These are phyloP conservation scores for Trichophyton schoenleinii DNA, from an alignment of 2,329 filamentous ascomycete species.

Conservation along the genomic window DNA sequence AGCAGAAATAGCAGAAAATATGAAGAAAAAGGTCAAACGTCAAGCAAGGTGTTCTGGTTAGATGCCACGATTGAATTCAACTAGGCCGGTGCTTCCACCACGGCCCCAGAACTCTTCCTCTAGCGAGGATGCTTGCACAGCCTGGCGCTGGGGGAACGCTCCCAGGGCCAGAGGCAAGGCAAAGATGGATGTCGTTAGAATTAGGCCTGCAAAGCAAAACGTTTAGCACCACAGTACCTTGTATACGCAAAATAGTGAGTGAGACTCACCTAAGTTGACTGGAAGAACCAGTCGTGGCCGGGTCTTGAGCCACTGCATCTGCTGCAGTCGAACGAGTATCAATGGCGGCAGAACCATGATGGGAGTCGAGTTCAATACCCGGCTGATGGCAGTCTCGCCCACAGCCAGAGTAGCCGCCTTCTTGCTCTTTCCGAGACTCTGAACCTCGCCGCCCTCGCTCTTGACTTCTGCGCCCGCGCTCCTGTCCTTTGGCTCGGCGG, in stretches of 20 bases:
- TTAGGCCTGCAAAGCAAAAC: slow-evolving; percentile 41
- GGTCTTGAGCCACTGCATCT: slow-evolving; percentile 65
- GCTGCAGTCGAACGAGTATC: slow-evolving; percentile 71
- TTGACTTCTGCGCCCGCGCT: slow-evolving; percentile 46
- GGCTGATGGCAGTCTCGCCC: slow-evolving; percentile 78
- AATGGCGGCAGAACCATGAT: slow-evolving; percentile 95
- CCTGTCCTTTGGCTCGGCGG: slow-evolving; percentile 59
- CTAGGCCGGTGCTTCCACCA: slow-evolving; percentile 65
- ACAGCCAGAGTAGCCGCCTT: slow-evolving; percentile 83
- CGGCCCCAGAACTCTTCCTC: slow-evolving; percentile 77
- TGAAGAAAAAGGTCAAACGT: background rate
- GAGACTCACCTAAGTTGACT: slow-evolving; percentile 56
- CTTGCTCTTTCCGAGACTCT: slow-evolving; percentile 71
- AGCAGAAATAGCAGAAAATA: background rate
- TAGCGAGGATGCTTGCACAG: slow-evolving; percentile 59
- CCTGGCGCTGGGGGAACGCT: slow-evolving; percentile 84
- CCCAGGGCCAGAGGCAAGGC: slow-evolving; percentile 81
- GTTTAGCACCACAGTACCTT: background rate
- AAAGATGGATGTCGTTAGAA: slow-evolving; percentile 74
- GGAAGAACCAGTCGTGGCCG: slow-evolving; percentile 67
- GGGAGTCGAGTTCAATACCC: slow-evolving; percentile 85
- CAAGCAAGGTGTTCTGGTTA: slow-evolving; percentile 29
- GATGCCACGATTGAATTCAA: slow-evolving; percentile 96
- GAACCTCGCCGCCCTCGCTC: slow-evolving; percentile 50
- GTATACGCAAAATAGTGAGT: background rate